These are phyloP conservation scores for Pseudogymnoascus pannorum DNA, from an alignment of 2,329 filamentous ascomycete genomes.

Conservation along the genomic window DNA sequence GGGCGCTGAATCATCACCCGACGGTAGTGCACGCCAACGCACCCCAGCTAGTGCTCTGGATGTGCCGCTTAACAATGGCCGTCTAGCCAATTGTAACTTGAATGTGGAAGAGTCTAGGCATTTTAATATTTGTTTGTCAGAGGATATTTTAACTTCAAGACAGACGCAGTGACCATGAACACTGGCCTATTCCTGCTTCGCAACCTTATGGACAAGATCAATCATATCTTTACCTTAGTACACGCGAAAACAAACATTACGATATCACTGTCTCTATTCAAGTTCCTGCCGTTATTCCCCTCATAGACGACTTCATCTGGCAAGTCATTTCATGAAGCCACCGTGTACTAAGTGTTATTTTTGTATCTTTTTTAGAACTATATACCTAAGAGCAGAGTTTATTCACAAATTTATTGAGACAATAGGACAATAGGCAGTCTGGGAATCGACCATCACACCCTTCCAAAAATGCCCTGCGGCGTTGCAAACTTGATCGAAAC, in stretches of 20 bases:
- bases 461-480: constrained; percentile 33
- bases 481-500: constrained; percentile 32
- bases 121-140: not conserved
- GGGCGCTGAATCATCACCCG: not conserved
- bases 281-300: too few species aligned
- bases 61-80: not conserved
- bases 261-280: not conserved
- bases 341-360: too few species aligned
- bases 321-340: too few species aligned
- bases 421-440: not conserved
- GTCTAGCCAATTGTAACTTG: not conserved
- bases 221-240: not conserved
- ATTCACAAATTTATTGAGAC: not conserved
- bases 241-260: not conserved
- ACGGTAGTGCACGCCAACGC: not conserved
- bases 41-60: not conserved
- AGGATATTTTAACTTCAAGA: not conserved
- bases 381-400: not conserved
- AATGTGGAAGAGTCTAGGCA: not conserved
- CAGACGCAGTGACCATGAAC: not conserved
- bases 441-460: constrained; percentile 15
- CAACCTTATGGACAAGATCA: not conserved
- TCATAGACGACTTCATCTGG: too few species aligned
- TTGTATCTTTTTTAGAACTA: not conserved
- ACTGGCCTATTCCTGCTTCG: not conserved